Base-by-base conservation (phyloP, 345 rosid species). In the Dipteronia dyeriana region DNA sequence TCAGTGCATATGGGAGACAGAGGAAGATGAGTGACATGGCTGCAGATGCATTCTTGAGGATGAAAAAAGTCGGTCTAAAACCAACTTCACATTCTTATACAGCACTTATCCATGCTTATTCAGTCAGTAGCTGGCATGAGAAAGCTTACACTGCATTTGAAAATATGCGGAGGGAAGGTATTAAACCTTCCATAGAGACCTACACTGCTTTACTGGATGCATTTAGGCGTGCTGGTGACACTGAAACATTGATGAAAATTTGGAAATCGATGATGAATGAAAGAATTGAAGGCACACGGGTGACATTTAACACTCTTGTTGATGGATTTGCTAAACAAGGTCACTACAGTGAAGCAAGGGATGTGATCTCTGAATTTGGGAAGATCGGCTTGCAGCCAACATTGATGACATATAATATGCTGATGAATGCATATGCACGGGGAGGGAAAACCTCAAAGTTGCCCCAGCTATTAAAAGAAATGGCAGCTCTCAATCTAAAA, bases 281-380 rank as follows among this genome's bases (percentile, higher is more conserved):
- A 54, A 93, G 81, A 68, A 70, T 95, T 14, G 82, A 82, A 79
- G 95, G 94, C 76, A 91, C 97, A 4, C 78, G 84, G 65, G 91
- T 93, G 70, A 93, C 97, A 1, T 93, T 91, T 77, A 95, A 93
- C 84, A 90, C 82, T 77, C 85, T 95, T 74, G 88, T 95, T 26
- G 98, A 95, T 78, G 97, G 97, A 29, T 93, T 95, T 76, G 95
- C 97, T 34, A 95, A 93, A 80, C 97, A 93, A 86, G 98, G 98
- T 26, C 88, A 65, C 34, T 93, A 90, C n/a, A 29, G 81, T 3
- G 97, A 95, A 88, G 94, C 98, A 31, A 90, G 95, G 80, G 97
- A 93, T 68, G 94, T 89, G 29, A 73, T 93, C 45, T 88, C 83
- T 43, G 97, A 93, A 77, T 93, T 91, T 75, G 89, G 89, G 78